Evolutionary conservation across 192 early-diverging fungal species (phyloP).

Genomic region (Funneliformis geosporum): DNA sequence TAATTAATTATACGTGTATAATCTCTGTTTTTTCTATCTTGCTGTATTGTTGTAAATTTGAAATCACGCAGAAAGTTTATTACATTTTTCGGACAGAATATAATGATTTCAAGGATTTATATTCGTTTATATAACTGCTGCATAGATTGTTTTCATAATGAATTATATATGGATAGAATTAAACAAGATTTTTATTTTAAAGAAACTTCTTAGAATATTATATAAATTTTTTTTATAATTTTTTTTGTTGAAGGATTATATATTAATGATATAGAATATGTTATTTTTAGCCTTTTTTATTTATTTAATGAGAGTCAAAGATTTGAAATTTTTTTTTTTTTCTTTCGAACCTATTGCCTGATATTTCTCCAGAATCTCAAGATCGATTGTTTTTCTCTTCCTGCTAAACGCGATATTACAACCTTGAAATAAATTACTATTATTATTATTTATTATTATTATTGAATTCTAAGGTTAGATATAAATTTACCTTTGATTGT

Average conservation of each 20-base stretch:
- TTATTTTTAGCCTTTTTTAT: no score
- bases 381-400: constrained; percentile 57
- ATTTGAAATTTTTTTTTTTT: no score
- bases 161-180: no score
- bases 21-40: neutral
- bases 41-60: neutral
- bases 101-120: neutral
- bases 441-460: no score
- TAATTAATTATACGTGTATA: neutral
- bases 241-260: no score
- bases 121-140: neutral
- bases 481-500: constrained; percentile 37
- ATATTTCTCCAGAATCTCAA: constrained; percentile 47
- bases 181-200: no score
- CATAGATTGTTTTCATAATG: neutral
- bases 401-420: constrained; percentile 50
- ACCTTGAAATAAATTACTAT: constrained; percentile 39
- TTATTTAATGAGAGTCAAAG: no score
- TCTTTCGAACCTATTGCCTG: no score
- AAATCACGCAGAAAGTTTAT: neutral
- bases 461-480: no score
- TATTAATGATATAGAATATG: no score
- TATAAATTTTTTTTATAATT: no score
- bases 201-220: no score
- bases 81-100: neutral